Evolutionary conservation across 345 rosid species (phyloP).

Genomic region (Iberis pinnata): DNA sequence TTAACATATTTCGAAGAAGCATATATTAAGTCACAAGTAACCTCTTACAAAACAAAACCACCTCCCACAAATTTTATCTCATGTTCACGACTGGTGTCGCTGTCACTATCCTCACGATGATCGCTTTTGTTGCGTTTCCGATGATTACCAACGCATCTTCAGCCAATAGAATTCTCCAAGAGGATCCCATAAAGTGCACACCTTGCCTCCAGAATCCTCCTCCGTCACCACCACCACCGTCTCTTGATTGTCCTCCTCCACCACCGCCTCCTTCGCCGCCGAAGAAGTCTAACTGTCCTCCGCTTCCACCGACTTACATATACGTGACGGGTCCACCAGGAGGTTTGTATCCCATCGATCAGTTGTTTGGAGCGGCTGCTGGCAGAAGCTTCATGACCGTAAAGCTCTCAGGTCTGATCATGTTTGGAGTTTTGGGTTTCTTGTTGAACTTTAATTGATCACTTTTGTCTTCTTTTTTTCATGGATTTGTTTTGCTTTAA

Average conservation of each 20-base stretch:
- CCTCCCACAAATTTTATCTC: no score
- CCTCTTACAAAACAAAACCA: no score
- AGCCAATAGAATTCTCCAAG: constrained; percentile 8
- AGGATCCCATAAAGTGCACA: constrained; percentile 37
- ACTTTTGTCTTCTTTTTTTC: not conserved
- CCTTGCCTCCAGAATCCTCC: constrained; percentile 40
- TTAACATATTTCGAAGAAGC: no score
- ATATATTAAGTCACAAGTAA: no score
- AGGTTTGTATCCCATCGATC: constrained; percentile 46
- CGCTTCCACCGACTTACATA: constrained; percentile 44
- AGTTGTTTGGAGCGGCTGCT: constrained; percentile 25
- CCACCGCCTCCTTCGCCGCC: constrained; percentile 34
- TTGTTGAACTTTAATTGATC: constrained; percentile 8
- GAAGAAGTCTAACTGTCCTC: constrained; percentile 45
- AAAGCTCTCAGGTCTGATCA: constrained; percentile 30
- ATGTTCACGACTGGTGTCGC: no score
- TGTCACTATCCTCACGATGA: no score
- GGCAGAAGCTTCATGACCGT: constrained; percentile 5
- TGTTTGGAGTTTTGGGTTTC: constrained; percentile 34
- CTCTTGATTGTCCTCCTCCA: constrained; percentile 34
- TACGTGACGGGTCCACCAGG: constrained; percentile 66
- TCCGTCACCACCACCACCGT: constrained; percentile 30
- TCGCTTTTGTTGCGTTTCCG: constrained; percentile 12
- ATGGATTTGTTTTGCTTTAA: not conserved
- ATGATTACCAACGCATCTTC: constrained; percentile 12